These are phyloP conservation scores for Tuber umbilicatum DNA, from an alignment of 495 filamentous ascomycete genomes.

Conservation along the genomic window DNA sequence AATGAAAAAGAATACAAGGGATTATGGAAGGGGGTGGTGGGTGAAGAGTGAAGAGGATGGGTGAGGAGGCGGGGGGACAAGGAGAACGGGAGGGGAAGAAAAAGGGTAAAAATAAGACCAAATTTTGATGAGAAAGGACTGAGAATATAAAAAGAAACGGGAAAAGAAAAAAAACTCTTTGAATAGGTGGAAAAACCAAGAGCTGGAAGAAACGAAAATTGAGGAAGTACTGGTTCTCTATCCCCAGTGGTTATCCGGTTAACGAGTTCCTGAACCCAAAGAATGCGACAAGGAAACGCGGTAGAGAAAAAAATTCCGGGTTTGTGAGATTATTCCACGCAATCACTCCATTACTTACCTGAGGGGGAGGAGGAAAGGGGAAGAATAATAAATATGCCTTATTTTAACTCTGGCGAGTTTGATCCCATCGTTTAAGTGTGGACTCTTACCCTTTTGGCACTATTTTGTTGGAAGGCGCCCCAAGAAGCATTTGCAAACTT, in stretches of 20 bases:
- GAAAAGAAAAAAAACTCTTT: conserved; percentile 11
- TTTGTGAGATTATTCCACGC: not conserved
- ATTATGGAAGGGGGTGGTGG: not conserved
- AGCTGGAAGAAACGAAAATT: conserved; percentile 18
- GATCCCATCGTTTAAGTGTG: conserved; percentile 14
- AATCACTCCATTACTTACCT: conserved; percentile 6
- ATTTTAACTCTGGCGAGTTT: not conserved
- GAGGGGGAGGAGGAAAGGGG: not conserved
- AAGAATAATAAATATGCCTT: not conserved
- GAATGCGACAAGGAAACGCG: conserved; percentile 9
- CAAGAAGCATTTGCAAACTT: conserved; percentile 21
- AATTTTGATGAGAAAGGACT: conserved; percentile 6
- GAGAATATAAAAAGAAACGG: conserved; percentile 2
- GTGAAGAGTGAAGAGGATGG: not conserved
- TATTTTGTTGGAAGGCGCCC: conserved; percentile 26
- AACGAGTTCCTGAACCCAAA: conserved; percentile 26
- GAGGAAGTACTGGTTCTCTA: conserved; percentile 22
- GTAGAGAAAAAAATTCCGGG: conserved; percentile 14
- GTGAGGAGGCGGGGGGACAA: not conserved
- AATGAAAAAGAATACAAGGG: not conserved
- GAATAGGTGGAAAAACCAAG: conserved; percentile 7
- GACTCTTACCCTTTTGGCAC: conserved; percentile 29
- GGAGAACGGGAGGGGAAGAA: conserved; percentile 7
- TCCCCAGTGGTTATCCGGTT: conserved; percentile 21
- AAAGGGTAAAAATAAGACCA: conserved; percentile 7